Percentiles rank a stretch among this genome's conserved stretches.
Evolutionary conservation across 1,139 yeast species (phyloP).

Genomic region (Nakaseomyces bracarensis): DNA sequence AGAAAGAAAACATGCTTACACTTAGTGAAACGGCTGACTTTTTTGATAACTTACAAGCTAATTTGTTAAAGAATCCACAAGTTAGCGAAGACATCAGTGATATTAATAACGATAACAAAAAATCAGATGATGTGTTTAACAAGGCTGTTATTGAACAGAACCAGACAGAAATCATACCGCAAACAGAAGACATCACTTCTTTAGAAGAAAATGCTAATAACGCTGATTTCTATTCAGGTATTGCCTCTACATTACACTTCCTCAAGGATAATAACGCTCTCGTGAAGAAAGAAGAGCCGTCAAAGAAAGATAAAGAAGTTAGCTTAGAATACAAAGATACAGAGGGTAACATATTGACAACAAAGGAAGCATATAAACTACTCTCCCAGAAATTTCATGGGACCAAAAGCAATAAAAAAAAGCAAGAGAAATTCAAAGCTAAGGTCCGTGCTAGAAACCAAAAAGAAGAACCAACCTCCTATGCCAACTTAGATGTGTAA

Average conservation of each 20-base stretch:
- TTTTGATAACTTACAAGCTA: conserved; percentile 36
- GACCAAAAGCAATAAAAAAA: conserved; percentile 39
- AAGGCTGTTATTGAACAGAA: neutral
- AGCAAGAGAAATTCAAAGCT: conserved; percentile 34
- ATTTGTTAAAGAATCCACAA: conserved; percentile 12
- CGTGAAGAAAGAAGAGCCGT: conserved; percentile 16
- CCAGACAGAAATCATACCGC: neutral
- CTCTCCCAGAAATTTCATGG: conserved; percentile 88
- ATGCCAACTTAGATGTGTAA: neutral
- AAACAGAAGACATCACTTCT: no score
- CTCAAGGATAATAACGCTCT: conserved; percentile 42
- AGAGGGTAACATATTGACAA: conserved; percentile 52
- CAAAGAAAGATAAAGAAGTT: conserved; percentile 22
- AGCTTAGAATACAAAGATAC: conserved; percentile 64
- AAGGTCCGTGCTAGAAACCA: conserved; percentile 33
- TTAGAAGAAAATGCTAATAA: no score
- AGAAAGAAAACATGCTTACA: conserved; percentile 32
- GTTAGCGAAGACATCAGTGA: conserved; percentile 5
- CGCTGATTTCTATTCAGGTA: conserved; percentile 40
- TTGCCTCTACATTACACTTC: conserved; percentile 51
- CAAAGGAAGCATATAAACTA: conserved; percentile 78
- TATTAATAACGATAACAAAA: conserved; percentile 10
- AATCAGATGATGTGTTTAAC: neutral
- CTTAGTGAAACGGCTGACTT: conserved; percentile 57
- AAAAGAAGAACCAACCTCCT: conserved; percentile 18